These are phyloP conservation scores for Leersia perrieri DNA, from an alignment of 176 grass and related monocot genomes.

Conservation along the genomic window DNA sequence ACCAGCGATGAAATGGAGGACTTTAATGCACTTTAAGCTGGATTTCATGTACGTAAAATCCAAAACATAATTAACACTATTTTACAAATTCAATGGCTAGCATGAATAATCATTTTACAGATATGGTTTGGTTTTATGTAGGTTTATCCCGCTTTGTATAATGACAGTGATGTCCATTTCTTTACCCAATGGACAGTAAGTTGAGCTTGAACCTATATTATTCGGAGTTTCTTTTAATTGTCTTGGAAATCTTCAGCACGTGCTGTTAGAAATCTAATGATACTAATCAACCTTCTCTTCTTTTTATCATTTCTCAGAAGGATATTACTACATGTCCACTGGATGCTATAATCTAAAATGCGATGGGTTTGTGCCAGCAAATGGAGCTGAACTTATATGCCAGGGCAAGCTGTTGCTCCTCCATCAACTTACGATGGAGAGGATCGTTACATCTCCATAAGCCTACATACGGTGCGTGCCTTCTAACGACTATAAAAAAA, in stretches of 20 bases:
- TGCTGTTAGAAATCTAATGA: too few species aligned
- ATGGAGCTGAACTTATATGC: not conserved
- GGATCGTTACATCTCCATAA: not conserved
- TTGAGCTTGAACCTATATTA: not conserved
- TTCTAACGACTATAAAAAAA: too few species aligned
- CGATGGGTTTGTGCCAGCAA: not conserved
- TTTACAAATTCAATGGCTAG: not conserved
- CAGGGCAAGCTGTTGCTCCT: not conserved
- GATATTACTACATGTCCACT: not conserved
- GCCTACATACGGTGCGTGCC: not conserved
- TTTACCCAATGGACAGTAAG: slow-evolving; percentile 10
- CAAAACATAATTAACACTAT: not conserved
- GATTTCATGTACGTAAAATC: not conserved
- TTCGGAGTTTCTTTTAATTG: too few species aligned
- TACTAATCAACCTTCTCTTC: too few species aligned
- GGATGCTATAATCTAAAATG: slow-evolving; percentile 5
- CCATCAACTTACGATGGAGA: not conserved
- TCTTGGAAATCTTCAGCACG: too few species aligned
- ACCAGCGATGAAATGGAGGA: not conserved
- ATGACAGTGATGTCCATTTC: not conserved
- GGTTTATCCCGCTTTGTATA: not conserved
- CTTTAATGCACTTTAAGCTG: not conserved
- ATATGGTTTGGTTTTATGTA: not conserved
- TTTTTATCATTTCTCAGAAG: not conserved
- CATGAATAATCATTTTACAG: not conserved